phyloP scores from a whole-genome alignment of 148 eudicot species.

The Agrostemma githago region DNA sequence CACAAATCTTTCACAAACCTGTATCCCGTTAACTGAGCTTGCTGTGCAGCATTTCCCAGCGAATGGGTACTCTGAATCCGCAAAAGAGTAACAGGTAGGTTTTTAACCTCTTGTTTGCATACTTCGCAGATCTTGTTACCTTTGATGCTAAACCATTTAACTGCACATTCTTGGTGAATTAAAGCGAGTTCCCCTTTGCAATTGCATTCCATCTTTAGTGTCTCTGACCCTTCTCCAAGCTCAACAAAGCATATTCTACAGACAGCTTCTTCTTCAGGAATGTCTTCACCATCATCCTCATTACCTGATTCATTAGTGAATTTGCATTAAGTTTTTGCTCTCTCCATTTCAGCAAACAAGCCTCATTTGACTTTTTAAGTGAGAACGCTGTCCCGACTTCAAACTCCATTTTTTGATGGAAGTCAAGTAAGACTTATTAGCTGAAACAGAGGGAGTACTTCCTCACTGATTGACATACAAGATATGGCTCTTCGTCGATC shows the following conservation, averaged over 20 bases:
- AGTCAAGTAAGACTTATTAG: neutral
- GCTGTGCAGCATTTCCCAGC: constrained; percentile 37
- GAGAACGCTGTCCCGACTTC: too few species aligned
- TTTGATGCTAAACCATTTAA: constrained; percentile 97
- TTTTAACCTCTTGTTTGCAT: constrained; percentile 83
- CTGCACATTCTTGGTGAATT: constrained; percentile 88
- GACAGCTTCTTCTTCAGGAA: constrained; percentile 93
- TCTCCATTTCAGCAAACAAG: neutral
- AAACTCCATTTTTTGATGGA: too few species aligned
- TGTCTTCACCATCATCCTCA: constrained; percentile 55
- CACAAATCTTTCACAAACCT: constrained; percentile 48
- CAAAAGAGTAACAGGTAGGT: constrained; percentile 85
- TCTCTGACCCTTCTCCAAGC: constrained; percentile 76
- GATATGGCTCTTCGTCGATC: neutral
- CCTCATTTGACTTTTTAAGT: neutral
- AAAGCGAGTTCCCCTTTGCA: constrained; percentile 98
- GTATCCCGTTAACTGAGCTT: constrained; percentile 41
- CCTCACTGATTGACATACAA: neutral
- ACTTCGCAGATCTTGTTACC: constrained; percentile 95
- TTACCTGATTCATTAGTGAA: constrained; percentile 27
- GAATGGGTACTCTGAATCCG: constrained; percentile 57
- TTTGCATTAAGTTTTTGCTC: neutral
- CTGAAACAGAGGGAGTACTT: neutral
- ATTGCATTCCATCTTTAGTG: constrained; percentile 91
- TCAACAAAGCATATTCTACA: constrained; percentile 93